Base-by-base conservation (phyloP, 2,329 filamentous ascomycete species). In the Aspergillus puulaauensis region DNA sequence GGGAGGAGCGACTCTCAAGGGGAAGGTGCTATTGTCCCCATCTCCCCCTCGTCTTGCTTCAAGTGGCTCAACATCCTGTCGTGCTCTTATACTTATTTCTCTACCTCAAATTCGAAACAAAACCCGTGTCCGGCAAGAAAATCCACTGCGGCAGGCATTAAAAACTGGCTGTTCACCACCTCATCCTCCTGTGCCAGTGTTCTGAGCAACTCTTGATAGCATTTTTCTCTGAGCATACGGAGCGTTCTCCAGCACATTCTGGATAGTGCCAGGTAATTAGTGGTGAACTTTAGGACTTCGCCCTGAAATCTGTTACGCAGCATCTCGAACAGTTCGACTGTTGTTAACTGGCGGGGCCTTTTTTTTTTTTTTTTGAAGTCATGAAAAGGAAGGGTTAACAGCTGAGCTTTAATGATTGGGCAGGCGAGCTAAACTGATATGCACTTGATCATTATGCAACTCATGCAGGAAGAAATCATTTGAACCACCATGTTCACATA, bases 211-310 rank as follows among this genome's bases (percentile, higher is more conserved):
- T 70, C 9, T 0, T 66, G 47, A 15, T 73, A 66, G 47, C 72
- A 75, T 12, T n/a, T 43, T 23, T 53, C n/a, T 9, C 68, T 69
- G 4, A 79, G 60, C 1, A 41, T 23, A 3, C 71, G 66, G 9
- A 82, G 70, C 3, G 78, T 47, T 14, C 57, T 59, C 77, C 77
- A 81, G 66, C 73, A 77, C 24, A 57, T 53, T 3, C 72, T 70
- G 80, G 45, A 79, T 58, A 82, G 62, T 5, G 46, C 14, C 31
- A 79, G 60, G 54, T 78, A 78, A n/a, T 79, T 75, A 50, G 79
- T 77, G 0, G 86, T 60, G 4, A 79, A 51, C 58, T 77, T 73
- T 1, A 73, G 3, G 9, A 8, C 46, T n/a, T 37, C 37, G 23
- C 64, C 1, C 77, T 63, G 40, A 2, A 81, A 66, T 0, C 73